These are phyloP conservation scores for Starmerella kuoi DNA, from an alignment of 805 yeast species.

Conservation along the genomic window DNA sequence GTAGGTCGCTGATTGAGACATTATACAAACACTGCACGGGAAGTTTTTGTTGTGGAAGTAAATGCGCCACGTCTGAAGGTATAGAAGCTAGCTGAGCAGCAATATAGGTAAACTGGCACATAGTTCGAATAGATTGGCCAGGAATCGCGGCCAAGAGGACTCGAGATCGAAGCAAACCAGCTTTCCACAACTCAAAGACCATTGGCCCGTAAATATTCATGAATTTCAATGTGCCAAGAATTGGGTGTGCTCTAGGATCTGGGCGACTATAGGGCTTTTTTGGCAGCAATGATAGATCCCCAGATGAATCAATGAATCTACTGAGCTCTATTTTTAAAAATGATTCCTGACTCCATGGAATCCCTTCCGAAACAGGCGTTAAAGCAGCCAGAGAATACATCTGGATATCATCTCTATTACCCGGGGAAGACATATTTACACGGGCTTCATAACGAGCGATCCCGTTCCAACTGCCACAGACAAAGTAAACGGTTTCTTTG, in stretches of 20 bases:
- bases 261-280: not conserved
- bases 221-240: slow-evolving; percentile 32
- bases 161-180: slow-evolving; percentile 45
- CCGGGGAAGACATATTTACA: slow-evolving; percentile 1
- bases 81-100: slow-evolving; percentile 49
- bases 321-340: slow-evolving; percentile 13
- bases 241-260: slow-evolving; percentile 27
- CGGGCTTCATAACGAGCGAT: slow-evolving; percentile 19
- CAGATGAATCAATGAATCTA: slow-evolving; percentile 13
- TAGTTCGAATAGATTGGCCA: slow-evolving; percentile 13
- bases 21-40: slow-evolving; percentile 35
- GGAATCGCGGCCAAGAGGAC: slow-evolving; percentile 33
- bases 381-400: slow-evolving; percentile 22
- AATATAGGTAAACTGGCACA: slow-evolving; percentile 41
- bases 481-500: slow-evolving; percentile 45
- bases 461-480: slow-evolving; percentile 18
- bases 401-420: slow-evolving; percentile 10
- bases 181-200: slow-evolving; percentile 51
- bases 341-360: slow-evolving; percentile 22
- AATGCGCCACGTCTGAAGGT: slow-evolving; percentile 41
- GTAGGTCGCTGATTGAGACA: slow-evolving; percentile 48
- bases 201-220: slow-evolving; percentile 50
- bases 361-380: slow-evolving; percentile 9
- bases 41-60: slow-evolving; percentile 25
- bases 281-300: slow-evolving; percentile 6